Evolutionary conservation across 768 basidiomycete genomes (phyloP), one percentile per base, ranked within the genome.

Genomic region (Dendrothele bispora): DNA sequence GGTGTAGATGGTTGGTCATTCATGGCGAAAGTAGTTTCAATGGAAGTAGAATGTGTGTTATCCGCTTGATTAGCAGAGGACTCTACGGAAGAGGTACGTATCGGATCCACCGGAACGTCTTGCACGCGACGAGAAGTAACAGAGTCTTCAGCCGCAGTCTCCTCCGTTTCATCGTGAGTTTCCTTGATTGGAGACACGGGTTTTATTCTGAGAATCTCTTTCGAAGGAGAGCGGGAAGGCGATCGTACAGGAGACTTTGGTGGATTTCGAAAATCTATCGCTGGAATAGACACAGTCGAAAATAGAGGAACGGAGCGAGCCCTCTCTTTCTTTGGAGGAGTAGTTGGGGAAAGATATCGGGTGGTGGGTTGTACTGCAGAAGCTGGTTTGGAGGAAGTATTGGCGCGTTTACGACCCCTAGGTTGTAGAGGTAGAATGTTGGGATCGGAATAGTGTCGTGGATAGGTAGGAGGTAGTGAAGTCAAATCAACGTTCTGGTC

Each of bases 401-500:
- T 38, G 3, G 38, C 27, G 25, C 38, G 46, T 26, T 46, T 37
- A 18, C 24, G 46, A 18, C n/a, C 17, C 3, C 20, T 14, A 26
- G 26, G n/a, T n/a, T n/a, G n/a, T n/a, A n/a, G n/a, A n/a, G 22
- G 26, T 7, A 21, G 7, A 26, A 39, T 25, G 18, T 15, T 39
- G 12, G 46, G 32, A 28, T 47, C 46, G 4, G 46, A 47, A 10
- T 20, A 29, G 29, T 47, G 46, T 26, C 46, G 46, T 39, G 38
- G 22, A 24, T 47, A 38, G 24, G 37, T 21, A 8, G 30, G 12
- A n/a, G n/a, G n/a, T n/a, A n/a, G n/a, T n/a, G n/a, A n/a, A 21
- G 6, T 38, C 20, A 12, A 15, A 24, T 21, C 5, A 20, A 20
- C 30, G 7, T 18, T 28, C 3, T 25, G 5, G 18, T 45, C 21